These are phyloP conservation scores for Fusarium albidum DNA, from an alignment of 2,329 filamentous ascomycete species.

Conservation along the genomic window DNA sequence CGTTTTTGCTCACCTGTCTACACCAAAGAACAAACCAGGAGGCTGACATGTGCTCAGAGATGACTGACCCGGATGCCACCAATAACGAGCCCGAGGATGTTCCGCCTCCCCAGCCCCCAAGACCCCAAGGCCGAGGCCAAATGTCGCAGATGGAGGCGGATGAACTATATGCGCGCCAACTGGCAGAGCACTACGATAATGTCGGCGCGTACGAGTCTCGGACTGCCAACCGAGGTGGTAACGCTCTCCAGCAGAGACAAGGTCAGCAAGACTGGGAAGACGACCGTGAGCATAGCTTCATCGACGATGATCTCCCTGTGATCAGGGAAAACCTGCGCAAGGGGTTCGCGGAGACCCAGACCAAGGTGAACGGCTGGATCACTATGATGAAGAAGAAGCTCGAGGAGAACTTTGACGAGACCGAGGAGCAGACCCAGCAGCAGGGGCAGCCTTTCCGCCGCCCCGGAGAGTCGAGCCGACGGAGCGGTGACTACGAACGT, in stretches of 20 bases:
- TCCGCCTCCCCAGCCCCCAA: conserved; percentile 80
- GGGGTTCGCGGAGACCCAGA: conserved; percentile 93
- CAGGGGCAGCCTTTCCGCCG: conserved; percentile 52
- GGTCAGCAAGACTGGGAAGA: conserved; percentile 54
- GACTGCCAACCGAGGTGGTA: conserved; percentile 55
- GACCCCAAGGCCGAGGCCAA: conserved; percentile 69
- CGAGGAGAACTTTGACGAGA: conserved; percentile 84
- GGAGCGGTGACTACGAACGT: conserved; percentile 87
- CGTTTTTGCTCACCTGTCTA: conserved; percentile 4
- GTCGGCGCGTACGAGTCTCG: conserved; percentile 65
- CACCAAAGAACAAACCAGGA: neutral
- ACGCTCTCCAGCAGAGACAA: conserved; percentile 46
- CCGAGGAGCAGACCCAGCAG: conserved; percentile 55
- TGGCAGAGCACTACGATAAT: conserved; percentile 88
- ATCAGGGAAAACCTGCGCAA: conserved; percentile 94
- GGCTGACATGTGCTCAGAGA: conserved; percentile 57
- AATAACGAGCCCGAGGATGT: conserved; percentile 63
- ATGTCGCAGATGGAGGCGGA: conserved; percentile 88
- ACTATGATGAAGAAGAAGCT: conserved; percentile 90
- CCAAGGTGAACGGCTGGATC: conserved; percentile 93
- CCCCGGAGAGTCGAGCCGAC: conserved; percentile 68
- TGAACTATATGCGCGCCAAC: conserved; percentile 88
- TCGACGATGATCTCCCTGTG: conserved; percentile 93
- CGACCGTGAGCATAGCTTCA: conserved; percentile 85
- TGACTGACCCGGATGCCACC: conserved; percentile 79